These are phyloP conservation scores for Aspergillus wentii DNA, from an alignment of 495 filamentous ascomycete species.

Conservation along the genomic window DNA sequence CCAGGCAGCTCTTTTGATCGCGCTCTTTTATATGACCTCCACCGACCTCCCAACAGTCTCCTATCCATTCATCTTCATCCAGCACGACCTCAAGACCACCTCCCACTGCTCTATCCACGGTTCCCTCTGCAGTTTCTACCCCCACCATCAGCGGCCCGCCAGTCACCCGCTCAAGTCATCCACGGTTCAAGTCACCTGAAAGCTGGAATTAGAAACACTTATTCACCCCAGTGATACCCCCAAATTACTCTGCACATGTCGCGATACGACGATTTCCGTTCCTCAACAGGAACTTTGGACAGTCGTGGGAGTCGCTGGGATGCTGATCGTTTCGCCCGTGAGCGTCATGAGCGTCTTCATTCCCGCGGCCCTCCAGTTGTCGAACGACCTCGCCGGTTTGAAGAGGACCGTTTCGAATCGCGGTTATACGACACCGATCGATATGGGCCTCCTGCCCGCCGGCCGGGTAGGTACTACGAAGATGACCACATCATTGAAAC, in stretches of 20 bases:
- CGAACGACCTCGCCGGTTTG: conserved; percentile 39
- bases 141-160: conserved; percentile 4
- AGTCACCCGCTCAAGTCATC: conserved; percentile 6
- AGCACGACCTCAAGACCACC: too few relatives aligned
- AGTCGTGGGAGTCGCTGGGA: conserved; percentile 32
- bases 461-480: conserved; percentile 41
- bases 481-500: conserved; percentile 45
- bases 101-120: too few relatives aligned
- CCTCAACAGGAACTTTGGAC: conserved; percentile 34
- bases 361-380: conserved; percentile 37
- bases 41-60: too few relatives aligned
- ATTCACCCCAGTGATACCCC: too few relatives aligned
- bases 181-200: conserved; percentile 9
- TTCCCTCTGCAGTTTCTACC: conserved; percentile 8
- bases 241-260: too few relatives aligned
- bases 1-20: too few relatives aligned
- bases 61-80: too few relatives aligned
- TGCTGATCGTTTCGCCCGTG: conserved; percentile 41
- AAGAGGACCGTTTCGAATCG: conserved; percentile 49
- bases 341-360: conserved; percentile 38
- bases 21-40: too few relatives aligned
- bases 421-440: conserved; percentile 51
- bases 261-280: conserved; percentile 42
- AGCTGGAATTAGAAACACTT: too few relatives aligned
- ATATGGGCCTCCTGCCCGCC: conserved; percentile 50